A percentile compares a stretch with the other conserved stretches of the same genome.
phyloP scores from a whole-genome alignment of 768 basidiomycete species.

The Pleurotus djamor region DNA sequence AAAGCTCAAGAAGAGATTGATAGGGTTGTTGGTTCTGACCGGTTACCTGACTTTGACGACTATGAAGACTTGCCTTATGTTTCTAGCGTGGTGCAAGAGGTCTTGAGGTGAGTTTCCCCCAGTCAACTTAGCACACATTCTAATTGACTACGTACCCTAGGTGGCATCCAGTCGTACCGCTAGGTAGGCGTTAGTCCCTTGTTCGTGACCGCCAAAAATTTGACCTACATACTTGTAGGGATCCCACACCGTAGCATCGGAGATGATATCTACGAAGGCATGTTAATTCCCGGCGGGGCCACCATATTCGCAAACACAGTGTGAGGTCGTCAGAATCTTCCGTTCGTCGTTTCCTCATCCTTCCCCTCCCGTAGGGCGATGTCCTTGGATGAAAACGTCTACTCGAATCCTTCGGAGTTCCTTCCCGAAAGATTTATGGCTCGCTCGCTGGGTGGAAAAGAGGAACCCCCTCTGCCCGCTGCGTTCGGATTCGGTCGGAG shows the following conservation, averaged over 20 bases:
- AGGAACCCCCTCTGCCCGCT: conserved; percentile 19
- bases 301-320: conserved; percentile 18
- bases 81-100: conserved; percentile 22
- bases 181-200: conserved; percentile 19
- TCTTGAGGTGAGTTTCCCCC: neutral
- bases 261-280: conserved; percentile 28
- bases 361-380: conserved; percentile 14
- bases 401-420: conserved; percentile 18
- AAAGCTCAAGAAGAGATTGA: conserved; percentile 28
- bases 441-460: conserved; percentile 10
- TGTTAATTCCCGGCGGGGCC: conserved; percentile 32
- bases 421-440: conserved; percentile 20
- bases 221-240: conserved; percentile 16
- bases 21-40: conserved; percentile 14
- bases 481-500: conserved; percentile 21
- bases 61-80: conserved; percentile 20
- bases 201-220: conserved; percentile 2
- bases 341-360: neutral
- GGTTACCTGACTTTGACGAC: conserved; percentile 23
- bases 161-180: conserved; percentile 15
- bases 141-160: neutral
- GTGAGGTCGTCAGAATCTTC: neutral
- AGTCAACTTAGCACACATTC: neutral
- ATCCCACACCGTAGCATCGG: conserved; percentile 20
- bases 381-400: conserved; percentile 19